Evolutionary conservation across 2,329 filamentous ascomycete species (phyloP).

Genomic region (Botrytis byssoidea): DNA sequence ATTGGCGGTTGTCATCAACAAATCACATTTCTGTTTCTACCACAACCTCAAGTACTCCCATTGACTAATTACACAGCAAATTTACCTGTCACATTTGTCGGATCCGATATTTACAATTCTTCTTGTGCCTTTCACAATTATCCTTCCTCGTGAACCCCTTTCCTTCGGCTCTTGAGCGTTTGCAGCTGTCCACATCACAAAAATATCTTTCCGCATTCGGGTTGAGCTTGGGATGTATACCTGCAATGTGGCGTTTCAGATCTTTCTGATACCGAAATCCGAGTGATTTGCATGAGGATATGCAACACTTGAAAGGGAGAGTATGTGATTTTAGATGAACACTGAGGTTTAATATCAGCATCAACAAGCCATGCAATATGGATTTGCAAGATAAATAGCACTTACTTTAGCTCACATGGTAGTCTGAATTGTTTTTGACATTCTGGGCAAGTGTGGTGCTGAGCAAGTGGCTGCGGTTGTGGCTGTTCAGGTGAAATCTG

Average conservation of each 20-base stretch:
- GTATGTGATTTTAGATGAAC: conserved; percentile 8
- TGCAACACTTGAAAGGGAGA: background rate
- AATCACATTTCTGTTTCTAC: background rate
- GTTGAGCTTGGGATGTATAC: background rate
- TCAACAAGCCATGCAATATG: background rate
- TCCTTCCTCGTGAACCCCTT: conserved; percentile 1
- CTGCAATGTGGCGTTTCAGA: background rate
- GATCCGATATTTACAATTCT: background rate
- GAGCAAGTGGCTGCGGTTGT: background rate
- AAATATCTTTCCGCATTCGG: background rate
- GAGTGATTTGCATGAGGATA: background rate
- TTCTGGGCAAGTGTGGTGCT: background rate
- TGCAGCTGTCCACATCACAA: conserved; percentile 3
- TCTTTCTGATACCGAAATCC: background rate
- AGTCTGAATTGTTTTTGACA: background rate
- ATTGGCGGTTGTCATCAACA: background rate
- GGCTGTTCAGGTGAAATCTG: background rate
- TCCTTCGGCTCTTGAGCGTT: conserved; percentile 2
- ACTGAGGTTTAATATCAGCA: background rate
- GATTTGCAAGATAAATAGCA: background rate
- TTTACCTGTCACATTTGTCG: background rate
- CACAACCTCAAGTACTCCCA: background rate
- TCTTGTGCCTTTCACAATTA: conserved; percentile 7
- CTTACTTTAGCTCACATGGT: background rate
- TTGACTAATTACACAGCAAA: background rate